A percentile compares a stretch with the other conserved stretches of the same genome.
Evolutionary conservation across 192 early-diverging fungal genomes (phyloP).

Genomic region (Linnemannia zychae): DNA sequence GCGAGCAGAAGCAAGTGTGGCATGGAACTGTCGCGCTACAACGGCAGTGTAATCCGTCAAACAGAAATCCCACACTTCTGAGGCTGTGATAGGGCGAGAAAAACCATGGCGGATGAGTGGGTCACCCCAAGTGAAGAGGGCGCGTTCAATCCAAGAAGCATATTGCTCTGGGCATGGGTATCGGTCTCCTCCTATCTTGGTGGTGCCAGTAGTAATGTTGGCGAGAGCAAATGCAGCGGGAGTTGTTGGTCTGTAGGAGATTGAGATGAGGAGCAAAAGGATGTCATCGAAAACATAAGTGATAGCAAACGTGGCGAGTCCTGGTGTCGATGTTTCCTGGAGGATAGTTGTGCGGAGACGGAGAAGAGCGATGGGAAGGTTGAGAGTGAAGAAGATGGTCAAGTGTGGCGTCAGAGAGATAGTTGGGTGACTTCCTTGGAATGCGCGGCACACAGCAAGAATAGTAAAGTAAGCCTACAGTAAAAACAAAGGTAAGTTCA

Average conservation of each 20-base stretch:
- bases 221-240: not conserved
- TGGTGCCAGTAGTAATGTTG: not conserved
- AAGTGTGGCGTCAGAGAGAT: conserved; percentile 49
- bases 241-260: not conserved
- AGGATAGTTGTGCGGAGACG: not conserved
- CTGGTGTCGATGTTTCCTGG: not conserved
- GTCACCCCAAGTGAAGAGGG: not conserved
- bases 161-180: not conserved
- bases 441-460: conserved; percentile 23
- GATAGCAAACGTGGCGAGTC: not conserved
- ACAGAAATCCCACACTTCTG: conserved; percentile 53
- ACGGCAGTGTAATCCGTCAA: conserved; percentile 46
- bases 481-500: not conserved
- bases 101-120: conserved; percentile 38
- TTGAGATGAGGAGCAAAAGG: not conserved
- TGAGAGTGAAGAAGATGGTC: conserved; percentile 44
- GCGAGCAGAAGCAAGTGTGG: conserved; percentile 33
- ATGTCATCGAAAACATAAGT: not conserved
- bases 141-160: not conserved
- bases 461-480: conserved; percentile 30
- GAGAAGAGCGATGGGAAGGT: not conserved
- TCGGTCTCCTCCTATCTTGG: not conserved
- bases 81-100: conserved; percentile 16
- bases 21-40: conserved; percentile 48
- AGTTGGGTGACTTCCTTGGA: conserved; percentile 31